Evolutionary conservation across 2,329 filamentous ascomycete species (phyloP).

Genomic region (Claviceps sp.): DNA sequence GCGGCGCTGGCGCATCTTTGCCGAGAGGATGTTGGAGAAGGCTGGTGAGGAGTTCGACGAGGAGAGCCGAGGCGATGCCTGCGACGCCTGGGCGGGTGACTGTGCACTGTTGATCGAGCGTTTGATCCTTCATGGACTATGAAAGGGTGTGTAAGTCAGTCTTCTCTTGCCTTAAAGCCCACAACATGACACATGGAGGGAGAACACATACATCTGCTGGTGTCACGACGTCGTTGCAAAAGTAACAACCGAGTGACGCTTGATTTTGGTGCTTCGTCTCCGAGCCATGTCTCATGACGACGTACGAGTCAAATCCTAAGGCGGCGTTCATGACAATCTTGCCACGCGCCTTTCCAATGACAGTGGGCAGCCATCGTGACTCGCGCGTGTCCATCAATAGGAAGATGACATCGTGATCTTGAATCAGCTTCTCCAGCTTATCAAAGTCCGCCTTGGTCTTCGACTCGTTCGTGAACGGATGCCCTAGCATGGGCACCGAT

Average conservation of each 20-base stretch:
- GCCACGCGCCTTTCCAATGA: conserved; percentile 84
- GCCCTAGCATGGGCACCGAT: conserved; percentile 89
- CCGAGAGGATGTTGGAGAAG: conserved; percentile 74
- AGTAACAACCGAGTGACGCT: conserved; percentile 80
- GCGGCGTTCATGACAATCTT: conserved; percentile 98
- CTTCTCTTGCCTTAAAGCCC: not conserved
- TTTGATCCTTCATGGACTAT: conserved; percentile 85
- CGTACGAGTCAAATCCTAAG: conserved; percentile 89
- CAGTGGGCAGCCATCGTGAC: conserved; percentile 85
- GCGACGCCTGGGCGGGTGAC: conserved; percentile 90
- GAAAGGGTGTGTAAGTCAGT: not conserved
- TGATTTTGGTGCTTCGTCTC: conserved; percentile 41
- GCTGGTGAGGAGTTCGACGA: conserved; percentile 82
- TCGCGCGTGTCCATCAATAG: conserved; percentile 95
- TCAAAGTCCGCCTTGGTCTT: conserved; percentile 64
- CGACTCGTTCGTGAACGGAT: conserved; percentile 63
- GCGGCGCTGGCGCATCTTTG: conserved; percentile 46
- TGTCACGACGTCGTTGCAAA: conserved; percentile 95
- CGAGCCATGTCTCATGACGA: conserved; percentile 90
- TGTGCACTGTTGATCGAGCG: conserved; percentile 94
- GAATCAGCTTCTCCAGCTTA: conserved; percentile 58
- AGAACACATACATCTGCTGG: conserved; percentile 65
- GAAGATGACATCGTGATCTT: conserved; percentile 83
- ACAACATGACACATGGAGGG: not conserved
- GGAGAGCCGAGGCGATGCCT: conserved; percentile 76